A percentile compares a stretch with the other conserved stretches of the same genome.
Evolutionary conservation across 1,284 basidiomycete genomes (phyloP).

Genomic region (Cutaneotrichosporon cutaneum): DNA sequence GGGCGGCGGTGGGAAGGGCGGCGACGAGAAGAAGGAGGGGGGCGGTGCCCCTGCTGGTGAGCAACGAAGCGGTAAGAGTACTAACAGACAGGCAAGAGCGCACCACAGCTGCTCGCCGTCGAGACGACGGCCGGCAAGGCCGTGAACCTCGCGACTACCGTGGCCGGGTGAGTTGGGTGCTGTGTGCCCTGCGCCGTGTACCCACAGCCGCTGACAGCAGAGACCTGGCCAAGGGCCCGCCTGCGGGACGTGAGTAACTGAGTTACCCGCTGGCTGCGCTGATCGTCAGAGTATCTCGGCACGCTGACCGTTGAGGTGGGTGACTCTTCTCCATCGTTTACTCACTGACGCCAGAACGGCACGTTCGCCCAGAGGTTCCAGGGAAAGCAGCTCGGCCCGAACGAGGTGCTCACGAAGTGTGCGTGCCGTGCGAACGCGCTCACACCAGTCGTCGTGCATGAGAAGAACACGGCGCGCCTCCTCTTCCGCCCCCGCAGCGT

Average conservation of each 20-base stretch:
- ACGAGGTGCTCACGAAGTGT: conserved; percentile 45
- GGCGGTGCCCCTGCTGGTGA: background rate
- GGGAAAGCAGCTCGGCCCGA: conserved; percentile 42
- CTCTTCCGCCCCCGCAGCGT: conserved; percentile 46
- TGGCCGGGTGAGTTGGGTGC: conserved; percentile 38
- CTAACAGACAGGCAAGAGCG: background rate
- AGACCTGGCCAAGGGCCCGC: conserved; percentile 36
- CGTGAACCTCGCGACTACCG: background rate
- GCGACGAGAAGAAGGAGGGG: background rate
- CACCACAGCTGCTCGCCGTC: background rate
- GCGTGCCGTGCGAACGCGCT: conserved; percentile 7
- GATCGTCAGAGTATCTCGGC: conserved; percentile 40
- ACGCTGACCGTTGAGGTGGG: conserved; percentile 40
- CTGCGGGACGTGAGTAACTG: conserved; percentile 7
- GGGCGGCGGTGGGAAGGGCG: conserved; percentile 1
- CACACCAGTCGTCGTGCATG: conserved; percentile 28
- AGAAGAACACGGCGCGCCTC: conserved; percentile 40
- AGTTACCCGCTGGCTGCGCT: background rate
- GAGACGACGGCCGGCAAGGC: conserved; percentile 3
- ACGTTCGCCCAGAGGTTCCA: conserved; percentile 40
- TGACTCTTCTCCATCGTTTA: background rate
- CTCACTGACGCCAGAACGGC: conserved; percentile 27
- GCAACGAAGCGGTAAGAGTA: too few relatives aligned
- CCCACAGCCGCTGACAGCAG: conserved; percentile 25
- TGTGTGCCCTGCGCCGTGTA: too few relatives aligned